phyloP scores from a whole-genome alignment of 805 yeast genomes.

The Ogataea ganodermae region DNA sequence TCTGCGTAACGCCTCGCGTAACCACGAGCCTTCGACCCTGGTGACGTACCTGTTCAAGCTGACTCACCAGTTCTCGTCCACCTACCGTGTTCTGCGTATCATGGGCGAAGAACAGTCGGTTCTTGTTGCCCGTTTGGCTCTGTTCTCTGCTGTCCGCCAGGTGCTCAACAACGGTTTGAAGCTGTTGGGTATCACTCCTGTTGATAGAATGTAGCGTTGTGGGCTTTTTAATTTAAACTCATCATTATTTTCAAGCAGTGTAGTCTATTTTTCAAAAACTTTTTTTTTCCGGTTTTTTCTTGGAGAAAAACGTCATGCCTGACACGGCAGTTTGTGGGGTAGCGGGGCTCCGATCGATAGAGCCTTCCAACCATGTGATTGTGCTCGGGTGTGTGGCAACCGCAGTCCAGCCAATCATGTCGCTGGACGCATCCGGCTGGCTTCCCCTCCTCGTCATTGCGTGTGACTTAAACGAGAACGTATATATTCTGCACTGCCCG shows the following conservation, averaged over 20 bases:
- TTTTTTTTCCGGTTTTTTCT: not conserved
- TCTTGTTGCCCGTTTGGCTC: constrained; percentile 88
- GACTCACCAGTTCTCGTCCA: constrained; percentile 92
- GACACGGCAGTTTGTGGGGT: not conserved
- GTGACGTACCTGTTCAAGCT: constrained; percentile 92
- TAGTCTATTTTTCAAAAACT: not conserved
- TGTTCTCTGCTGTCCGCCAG: constrained; percentile 87
- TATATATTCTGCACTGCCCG: too few species aligned
- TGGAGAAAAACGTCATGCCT: not conserved
- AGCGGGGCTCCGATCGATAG: too few species aligned
- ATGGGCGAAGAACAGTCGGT: constrained; percentile 89
- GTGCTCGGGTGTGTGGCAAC: too few species aligned
- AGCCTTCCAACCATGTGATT: not conserved
- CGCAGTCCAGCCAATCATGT: too few species aligned
- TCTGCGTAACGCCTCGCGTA: constrained; percentile 77
- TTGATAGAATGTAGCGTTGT: constrained; percentile 80
- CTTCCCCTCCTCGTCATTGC: too few species aligned
- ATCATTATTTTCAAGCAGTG: not conserved
- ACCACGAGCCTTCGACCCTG: constrained; percentile 88
- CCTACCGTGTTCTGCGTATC: constrained; percentile 95
- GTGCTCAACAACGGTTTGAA: constrained; percentile 88
- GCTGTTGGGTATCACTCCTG: constrained; percentile 93
- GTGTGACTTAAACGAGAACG: too few species aligned
- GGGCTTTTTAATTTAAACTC: too few species aligned
- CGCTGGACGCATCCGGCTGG: too few species aligned